A percentile compares a stretch with the other conserved stretches of the same genome.
Evolutionary conservation across 331 rosid species (phyloP).

Genomic region (Malus hybrid): DNA sequence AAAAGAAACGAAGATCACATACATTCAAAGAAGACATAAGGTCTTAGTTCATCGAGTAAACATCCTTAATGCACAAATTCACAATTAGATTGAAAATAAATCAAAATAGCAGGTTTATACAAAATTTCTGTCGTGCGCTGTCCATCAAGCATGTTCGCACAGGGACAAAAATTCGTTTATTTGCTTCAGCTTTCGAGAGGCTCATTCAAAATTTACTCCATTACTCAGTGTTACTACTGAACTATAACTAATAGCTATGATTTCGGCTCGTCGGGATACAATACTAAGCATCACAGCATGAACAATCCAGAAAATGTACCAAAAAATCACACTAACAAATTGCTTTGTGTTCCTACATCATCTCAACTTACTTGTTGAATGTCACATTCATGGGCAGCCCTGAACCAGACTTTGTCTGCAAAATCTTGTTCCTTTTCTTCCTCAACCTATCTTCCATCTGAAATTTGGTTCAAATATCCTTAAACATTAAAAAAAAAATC

Average conservation of each 20-base stretch:
- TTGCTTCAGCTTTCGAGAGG: too few species aligned
- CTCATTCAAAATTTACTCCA: too few species aligned
- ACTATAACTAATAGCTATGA: too few species aligned
- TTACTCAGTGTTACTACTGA: too few species aligned
- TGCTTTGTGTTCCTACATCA: neutral
- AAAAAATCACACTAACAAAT: neutral
- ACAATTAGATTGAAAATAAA: neutral
- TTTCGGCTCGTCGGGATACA: too few species aligned
- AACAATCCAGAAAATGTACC: neutral
- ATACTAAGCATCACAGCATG: neutral
- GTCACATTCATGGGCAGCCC: conserved; percentile 57
- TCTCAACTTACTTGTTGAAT: conserved; percentile 63
- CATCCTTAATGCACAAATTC: neutral
- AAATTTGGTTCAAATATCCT: conserved; percentile 17
- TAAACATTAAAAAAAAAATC: neutral
- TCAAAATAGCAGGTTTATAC: neutral
- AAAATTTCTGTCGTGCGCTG: too few species aligned
- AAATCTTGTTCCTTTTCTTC: conserved; percentile 71
- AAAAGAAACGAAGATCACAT: neutral
- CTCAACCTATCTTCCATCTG: conserved; percentile 88
- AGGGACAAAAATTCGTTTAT: too few species aligned
- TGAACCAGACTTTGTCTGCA: conserved; percentile 87
- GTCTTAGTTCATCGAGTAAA: neutral
- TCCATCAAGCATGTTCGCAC: too few species aligned
- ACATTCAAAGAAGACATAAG: neutral